phyloP scores from a whole-genome alignment of 305 asterid species.

The Fraxinus ornus region DNA sequence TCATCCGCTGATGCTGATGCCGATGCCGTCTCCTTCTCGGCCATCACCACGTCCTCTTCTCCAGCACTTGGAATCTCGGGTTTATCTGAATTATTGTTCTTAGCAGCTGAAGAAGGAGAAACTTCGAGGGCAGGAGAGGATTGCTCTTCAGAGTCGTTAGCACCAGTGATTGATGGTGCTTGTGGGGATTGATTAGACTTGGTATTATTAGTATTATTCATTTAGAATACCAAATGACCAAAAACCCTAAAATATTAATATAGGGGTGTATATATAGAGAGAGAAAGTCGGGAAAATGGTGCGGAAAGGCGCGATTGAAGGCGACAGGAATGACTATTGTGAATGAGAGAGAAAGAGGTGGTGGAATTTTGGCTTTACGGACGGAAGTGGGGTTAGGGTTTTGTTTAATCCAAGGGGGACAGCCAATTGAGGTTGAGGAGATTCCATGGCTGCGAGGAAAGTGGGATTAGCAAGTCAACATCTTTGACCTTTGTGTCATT shows the following conservation, averaged over 20 bases:
- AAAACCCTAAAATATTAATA: constrained; percentile 53
- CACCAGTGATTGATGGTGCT: constrained; percentile 41
- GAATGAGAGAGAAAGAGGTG: constrained; percentile 30
- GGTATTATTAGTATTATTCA: constrained; percentile 48
- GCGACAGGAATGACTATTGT: constrained; percentile 88
- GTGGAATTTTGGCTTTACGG: constrained; percentile 14
- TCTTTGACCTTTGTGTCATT: not conserved
- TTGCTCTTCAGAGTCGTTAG: constrained; percentile 56
- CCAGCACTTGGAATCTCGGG: constrained; percentile 28
- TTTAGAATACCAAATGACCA: constrained; percentile 43
- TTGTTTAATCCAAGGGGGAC: constrained; percentile 10
- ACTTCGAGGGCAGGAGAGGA: constrained; percentile 41
- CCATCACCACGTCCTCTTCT: constrained; percentile 48
- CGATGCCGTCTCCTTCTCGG: constrained; percentile 38
- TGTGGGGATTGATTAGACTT: constrained; percentile 46
- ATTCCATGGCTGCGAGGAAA: constrained; percentile 27
- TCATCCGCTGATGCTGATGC: constrained; percentile 38
- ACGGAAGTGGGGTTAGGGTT: constrained; percentile 53
- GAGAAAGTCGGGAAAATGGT: constrained; percentile 35
- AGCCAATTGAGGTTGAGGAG: constrained; percentile 22
- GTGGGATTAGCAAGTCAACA: not conserved
- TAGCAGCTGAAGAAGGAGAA: constrained; percentile 40
- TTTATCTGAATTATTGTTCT: constrained; percentile 33
- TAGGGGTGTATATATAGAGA: constrained; percentile 12
- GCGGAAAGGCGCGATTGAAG: constrained; percentile 76